These are phyloP conservation scores for Heliophila coronopifolia DNA, from an alignment of 441 rosid genomes.

Conservation along the genomic window DNA sequence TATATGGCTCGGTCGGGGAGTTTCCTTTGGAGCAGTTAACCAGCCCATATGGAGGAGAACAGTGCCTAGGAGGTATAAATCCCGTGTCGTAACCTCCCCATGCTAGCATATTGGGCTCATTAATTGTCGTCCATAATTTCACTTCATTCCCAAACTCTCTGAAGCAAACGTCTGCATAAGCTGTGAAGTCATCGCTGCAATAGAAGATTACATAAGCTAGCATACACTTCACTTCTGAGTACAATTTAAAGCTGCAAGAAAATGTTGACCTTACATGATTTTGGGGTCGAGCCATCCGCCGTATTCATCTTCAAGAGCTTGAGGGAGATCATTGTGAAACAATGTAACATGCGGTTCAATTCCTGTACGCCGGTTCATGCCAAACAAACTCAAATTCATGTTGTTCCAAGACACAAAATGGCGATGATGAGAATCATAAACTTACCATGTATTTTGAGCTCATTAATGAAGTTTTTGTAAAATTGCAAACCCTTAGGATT, in stretches of 20 bases:
- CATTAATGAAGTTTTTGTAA: slow-evolving; percentile 63
- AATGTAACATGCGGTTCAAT: slow-evolving; percentile 63
- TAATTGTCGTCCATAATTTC: slow-evolving; percentile 56
- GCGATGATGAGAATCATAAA: too few species aligned
- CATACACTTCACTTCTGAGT: too few species aligned
- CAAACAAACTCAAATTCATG: too few species aligned
- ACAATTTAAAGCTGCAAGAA: too few species aligned
- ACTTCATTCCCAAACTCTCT: slow-evolving; percentile 61
- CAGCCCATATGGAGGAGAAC: slow-evolving; percentile 29
- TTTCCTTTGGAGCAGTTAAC: slow-evolving; percentile 45
- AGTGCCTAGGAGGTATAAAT: slow-evolving; percentile 43
- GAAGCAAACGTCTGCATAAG: slow-evolving; percentile 64
- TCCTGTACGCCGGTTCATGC: too few species aligned
- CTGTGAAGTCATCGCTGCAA: slow-evolving; percentile 43
- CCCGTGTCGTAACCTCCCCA: slow-evolving; percentile 48
- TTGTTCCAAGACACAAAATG: too few species aligned
- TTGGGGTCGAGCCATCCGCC: slow-evolving; percentile 53
- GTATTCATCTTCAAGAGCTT: slow-evolving; percentile 64
- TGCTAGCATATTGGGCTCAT: slow-evolving; percentile 53
- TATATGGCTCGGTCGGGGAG: slow-evolving; percentile 58
- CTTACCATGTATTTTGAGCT: slow-evolving; percentile 42
- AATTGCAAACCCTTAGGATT: slow-evolving; percentile 56
- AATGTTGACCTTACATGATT: slow-evolving; percentile 40
- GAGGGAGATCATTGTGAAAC: slow-evolving; percentile 55
- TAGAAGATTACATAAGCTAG: background rate